Percentiles rank a stretch among this genome's conserved stretches.
These are phyloP conservation scores for Globisporangium rhizosaccharum DNA, from an alignment of 352 stramenopile genomes.

Conservation along the genomic window DNA sequence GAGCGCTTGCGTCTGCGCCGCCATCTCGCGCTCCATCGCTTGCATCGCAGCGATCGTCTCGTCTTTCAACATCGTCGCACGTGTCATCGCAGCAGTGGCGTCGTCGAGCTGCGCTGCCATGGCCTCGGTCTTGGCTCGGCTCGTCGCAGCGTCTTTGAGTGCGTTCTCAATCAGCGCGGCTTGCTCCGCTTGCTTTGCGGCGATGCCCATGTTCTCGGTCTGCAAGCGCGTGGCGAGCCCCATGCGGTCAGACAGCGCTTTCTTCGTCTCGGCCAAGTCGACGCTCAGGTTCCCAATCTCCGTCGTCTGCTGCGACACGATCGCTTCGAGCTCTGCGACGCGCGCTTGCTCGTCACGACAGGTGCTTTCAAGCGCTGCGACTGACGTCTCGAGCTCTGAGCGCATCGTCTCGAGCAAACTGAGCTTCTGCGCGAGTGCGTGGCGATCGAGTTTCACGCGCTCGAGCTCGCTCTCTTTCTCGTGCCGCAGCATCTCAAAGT, in stretches of 20 bases:
- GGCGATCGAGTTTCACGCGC: conserved; percentile 35
- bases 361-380: conserved; percentile 26
- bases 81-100: conserved; percentile 43
- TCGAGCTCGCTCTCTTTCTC: conserved; percentile 59
- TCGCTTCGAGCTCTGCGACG: conserved; percentile 36
- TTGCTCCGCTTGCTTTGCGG: conserved; percentile 75
- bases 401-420: conserved; percentile 24
- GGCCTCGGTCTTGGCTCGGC: conserved; percentile 34
- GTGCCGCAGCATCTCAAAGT: conserved; percentile 53
- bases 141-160: conserved; percentile 44
- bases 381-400: conserved; percentile 24
- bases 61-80: conserved; percentile 50
- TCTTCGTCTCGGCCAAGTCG: conserved; percentile 76
- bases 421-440: conserved; percentile 16
- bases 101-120: conserved; percentile 51
- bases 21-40: conserved; percentile 45
- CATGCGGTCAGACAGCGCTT: conserved; percentile 78
- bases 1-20: conserved; percentile 14
- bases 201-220: conserved; percentile 81
- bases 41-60: conserved; percentile 32
- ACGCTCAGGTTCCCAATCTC: conserved; percentile 64
- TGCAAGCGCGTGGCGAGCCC: conserved; percentile 74
- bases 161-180: conserved; percentile 68
- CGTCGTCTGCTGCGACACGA: conserved; percentile 46
- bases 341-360: conserved; percentile 32